Conservation (phyloP, 2,329 filamentous ascomycete species). For the Tympanopsis confertula region DNA sequence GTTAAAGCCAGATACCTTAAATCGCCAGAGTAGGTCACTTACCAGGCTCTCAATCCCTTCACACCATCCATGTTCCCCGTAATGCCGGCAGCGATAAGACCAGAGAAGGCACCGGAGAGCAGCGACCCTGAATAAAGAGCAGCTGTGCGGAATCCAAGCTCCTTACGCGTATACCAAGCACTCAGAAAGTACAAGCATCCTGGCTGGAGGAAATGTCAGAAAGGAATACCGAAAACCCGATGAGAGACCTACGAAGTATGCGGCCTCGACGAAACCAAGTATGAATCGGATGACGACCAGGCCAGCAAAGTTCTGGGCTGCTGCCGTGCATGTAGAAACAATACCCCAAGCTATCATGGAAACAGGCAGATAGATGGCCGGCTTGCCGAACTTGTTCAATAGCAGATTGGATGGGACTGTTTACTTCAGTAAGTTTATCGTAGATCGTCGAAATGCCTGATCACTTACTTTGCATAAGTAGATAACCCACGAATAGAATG, state of each 20-base stretch:
- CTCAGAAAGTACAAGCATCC: conserved; percentile 37
- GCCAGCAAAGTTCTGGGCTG: conserved; percentile 21
- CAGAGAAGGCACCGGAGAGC: conserved; percentile 46
- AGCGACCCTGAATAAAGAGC: conserved; percentile 43
- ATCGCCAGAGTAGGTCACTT: neutral
- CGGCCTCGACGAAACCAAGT: conserved; percentile 29
- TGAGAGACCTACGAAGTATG: conserved; percentile 18
- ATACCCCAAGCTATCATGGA: conserved; percentile 28
- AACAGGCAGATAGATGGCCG: conserved; percentile 25
- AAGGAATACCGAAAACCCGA: no score
- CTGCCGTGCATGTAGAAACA: conserved; percentile 26
- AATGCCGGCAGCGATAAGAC: conserved; percentile 37
- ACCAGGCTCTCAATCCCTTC: conserved; percentile 36
- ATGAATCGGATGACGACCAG: conserved; percentile 24
- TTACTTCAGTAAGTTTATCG: neutral
- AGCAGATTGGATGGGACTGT: conserved; percentile 28
- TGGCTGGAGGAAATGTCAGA: no score
- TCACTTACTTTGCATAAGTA: conserved; percentile 11
- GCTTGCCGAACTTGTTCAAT: conserved; percentile 26
- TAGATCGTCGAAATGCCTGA: neutral
- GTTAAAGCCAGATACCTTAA: no score
- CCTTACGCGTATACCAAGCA: conserved; percentile 42
- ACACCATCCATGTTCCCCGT: conserved; percentile 36
- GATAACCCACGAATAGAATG: conserved; percentile 17
- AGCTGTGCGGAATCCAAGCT: conserved; percentile 35